Evolutionary conservation across 2,329 filamentous ascomycete species (phyloP).

Genomic region (Neopestalotiopsis clavispora): DNA sequence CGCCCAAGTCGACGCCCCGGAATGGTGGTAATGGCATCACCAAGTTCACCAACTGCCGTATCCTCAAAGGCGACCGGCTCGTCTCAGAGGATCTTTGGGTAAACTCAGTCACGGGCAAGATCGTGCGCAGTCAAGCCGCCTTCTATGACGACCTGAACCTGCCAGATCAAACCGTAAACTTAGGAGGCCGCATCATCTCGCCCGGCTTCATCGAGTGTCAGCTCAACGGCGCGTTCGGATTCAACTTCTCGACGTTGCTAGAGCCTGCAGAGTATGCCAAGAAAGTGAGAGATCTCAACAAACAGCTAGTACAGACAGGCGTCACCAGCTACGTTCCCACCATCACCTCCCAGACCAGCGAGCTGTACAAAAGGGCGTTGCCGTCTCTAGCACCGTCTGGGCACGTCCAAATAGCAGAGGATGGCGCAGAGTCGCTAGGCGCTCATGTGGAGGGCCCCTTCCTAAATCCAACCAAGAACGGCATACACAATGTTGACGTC

Average conservation of each 20-base stretch:
- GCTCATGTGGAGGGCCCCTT: slow-evolving; percentile 94
- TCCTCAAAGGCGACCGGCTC: slow-evolving; percentile 71
- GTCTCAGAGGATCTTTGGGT: slow-evolving; percentile 88
- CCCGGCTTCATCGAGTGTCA: slow-evolving; percentile 91
- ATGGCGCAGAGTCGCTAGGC: slow-evolving; percentile 85
- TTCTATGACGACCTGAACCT: slow-evolving; percentile 72
- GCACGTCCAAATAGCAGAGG: slow-evolving; percentile 57
- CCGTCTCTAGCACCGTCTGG: slow-evolving; percentile 79
- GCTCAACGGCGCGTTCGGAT: slow-evolving; percentile 89
- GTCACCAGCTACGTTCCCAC: slow-evolving; percentile 90
- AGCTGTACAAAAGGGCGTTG: slow-evolving; percentile 81
- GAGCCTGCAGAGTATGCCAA: slow-evolving; percentile 71
- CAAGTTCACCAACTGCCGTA: slow-evolving; percentile 87
- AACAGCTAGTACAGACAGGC: slow-evolving; percentile 73
- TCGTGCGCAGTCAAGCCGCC: slow-evolving; percentile 70
- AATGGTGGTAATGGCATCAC: slow-evolving; percentile 64
- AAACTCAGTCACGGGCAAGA: slow-evolving; percentile 79
- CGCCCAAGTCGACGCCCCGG: slow-evolving; percentile 52
- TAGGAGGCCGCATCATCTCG: slow-evolving; percentile 81
- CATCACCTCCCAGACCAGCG: slow-evolving; percentile 78
- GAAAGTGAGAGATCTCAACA: slow-evolving; percentile 74
- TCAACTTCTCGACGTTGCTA: slow-evolving; percentile 86
- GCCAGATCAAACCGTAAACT: slow-evolving; percentile 77
- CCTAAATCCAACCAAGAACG: slow-evolving; percentile 81
- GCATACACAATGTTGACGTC: slow-evolving; percentile 79